phyloP scores from a whole-genome alignment of 1,139 yeast species.

The Yamadazyma diospyri region DNA sequence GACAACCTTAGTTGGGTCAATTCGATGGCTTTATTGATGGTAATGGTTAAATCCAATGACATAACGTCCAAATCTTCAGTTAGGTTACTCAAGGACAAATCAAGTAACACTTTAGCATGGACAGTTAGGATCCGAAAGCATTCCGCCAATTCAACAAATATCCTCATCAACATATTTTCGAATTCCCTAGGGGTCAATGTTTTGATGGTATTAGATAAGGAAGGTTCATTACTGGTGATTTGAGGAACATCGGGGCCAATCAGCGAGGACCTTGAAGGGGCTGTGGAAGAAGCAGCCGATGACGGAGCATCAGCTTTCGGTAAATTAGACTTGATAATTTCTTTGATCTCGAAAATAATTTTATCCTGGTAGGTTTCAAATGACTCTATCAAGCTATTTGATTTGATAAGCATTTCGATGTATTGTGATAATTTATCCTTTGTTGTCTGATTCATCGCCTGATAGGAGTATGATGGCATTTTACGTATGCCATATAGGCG shows the following conservation, averaged over 20 bases:
- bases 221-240: slow-evolving; percentile 7
- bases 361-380: slow-evolving; percentile 65
- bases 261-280: slow-evolving; percentile 29
- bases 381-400: slow-evolving; percentile 64
- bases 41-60: slow-evolving; percentile 61
- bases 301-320: slow-evolving; percentile 39
- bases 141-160: slow-evolving; percentile 65
- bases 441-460: slow-evolving; percentile 29
- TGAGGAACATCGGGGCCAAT: slow-evolving; percentile 20
- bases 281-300: slow-evolving; percentile 10
- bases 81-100: slow-evolving; percentile 60
- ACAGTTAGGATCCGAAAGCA: slow-evolving; percentile 68
- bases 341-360: slow-evolving; percentile 66
- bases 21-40: slow-evolving; percentile 65
- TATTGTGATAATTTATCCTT: slow-evolving; percentile 40
- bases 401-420: slow-evolving; percentile 55
- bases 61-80: slow-evolving; percentile 37
- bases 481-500: slow-evolving; percentile 36
- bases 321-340: slow-evolving; percentile 60
- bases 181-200: slow-evolving; percentile 71
- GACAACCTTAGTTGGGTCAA: slow-evolving; percentile 75
- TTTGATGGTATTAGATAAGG: slow-evolving; percentile 51
- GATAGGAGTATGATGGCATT: slow-evolving; percentile 26
- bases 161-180: slow-evolving; percentile 61
- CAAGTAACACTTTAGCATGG: slow-evolving; percentile 78